A percentile compares a stretch with the other conserved stretches of the same genome.
phyloP scores from a whole-genome alignment of 306 rosid species.

The Gynostemma pentaphyllum region DNA sequence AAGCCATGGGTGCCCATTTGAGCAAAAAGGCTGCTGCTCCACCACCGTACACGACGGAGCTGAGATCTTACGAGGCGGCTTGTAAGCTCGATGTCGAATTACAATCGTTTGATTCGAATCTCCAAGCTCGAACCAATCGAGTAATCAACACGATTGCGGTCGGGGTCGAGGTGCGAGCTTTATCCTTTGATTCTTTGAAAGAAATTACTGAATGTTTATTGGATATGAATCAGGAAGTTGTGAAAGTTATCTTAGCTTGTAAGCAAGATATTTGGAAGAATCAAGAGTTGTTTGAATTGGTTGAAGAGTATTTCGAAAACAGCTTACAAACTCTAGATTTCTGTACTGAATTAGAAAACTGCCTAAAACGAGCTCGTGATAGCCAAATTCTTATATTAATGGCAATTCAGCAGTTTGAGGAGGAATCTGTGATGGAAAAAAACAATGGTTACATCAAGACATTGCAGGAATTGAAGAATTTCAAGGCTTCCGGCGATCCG shows the following conservation, averaged over 20 bases:
- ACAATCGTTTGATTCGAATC: constrained; percentile 57
- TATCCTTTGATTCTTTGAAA: constrained; percentile 70
- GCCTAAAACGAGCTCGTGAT: constrained; percentile 65
- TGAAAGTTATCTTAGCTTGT: constrained; percentile 76
- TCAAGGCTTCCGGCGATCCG: constrained; percentile 74
- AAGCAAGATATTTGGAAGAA: constrained; percentile 93
- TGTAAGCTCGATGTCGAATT: constrained; percentile 62
- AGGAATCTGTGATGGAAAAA: constrained; percentile 29
- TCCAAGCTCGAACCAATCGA: constrained; percentile 64
- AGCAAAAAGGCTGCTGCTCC: constrained; percentile 42
- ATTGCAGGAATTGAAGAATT: constrained; percentile 54
- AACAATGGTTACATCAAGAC: constrained; percentile 35
- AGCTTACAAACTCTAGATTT: constrained; percentile 83
- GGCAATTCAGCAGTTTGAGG: constrained; percentile 72
- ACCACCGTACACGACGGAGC: constrained; percentile 42
- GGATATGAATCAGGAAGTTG: constrained; percentile 95
- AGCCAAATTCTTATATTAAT: constrained; percentile 66
- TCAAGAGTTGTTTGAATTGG: constrained; percentile 71
- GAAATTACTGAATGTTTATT: constrained; percentile 73
- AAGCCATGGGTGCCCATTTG: constrained; percentile 67
- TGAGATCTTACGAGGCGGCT: constrained; percentile 73
- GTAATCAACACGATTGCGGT: constrained; percentile 66
- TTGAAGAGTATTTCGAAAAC: constrained; percentile 86
- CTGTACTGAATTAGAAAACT: constrained; percentile 76
- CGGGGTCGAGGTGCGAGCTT: constrained; percentile 80